Percentiles rank a stretch among this genome's conserved stretches.
phyloP scores from a whole-genome alignment of 208 protist genomes.

The Acanthamoeba pearcei region DNA sequence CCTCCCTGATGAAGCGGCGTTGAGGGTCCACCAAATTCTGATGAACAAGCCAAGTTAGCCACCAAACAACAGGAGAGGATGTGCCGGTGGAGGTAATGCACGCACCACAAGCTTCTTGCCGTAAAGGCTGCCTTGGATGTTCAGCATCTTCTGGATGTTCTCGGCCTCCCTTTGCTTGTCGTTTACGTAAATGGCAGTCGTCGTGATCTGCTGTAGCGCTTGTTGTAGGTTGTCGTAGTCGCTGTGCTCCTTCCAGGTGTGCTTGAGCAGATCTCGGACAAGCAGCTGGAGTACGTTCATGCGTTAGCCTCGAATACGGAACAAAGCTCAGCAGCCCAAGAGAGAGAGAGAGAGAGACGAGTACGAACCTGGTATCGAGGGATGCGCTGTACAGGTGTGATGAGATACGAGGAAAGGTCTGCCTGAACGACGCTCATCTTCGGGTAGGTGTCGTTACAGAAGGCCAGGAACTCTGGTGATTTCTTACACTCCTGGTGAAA shows the following conservation, averaged over 20 bases:
- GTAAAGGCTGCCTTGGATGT: slow-evolving; percentile 16
- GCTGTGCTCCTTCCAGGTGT: slow-evolving; percentile 58
- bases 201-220: slow-evolving; percentile 39
- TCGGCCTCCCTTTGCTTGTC: slow-evolving; percentile 57
- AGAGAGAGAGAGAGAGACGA: not conserved
- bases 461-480: slow-evolving; percentile 3
- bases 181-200: slow-evolving; percentile 44
- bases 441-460: not conserved
- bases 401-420: slow-evolving; percentile 41
- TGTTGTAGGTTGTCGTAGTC: slow-evolving; percentile 38
- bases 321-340: not conserved
- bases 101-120: slow-evolving; percentile 55
- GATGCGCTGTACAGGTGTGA: slow-evolving; percentile 51
- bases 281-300: not conserved
- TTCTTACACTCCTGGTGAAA: slow-evolving; percentile 57
- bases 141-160: slow-evolving; percentile 67
- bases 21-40: slow-evolving; percentile 58
- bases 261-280: slow-evolving; percentile 24
- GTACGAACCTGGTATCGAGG: slow-evolving; percentile 33
- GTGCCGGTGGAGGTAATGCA: not conserved
- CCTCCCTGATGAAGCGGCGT: slow-evolving; percentile 41
- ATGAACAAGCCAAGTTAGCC: not conserved
- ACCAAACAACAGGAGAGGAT: not conserved
- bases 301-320: not conserved
- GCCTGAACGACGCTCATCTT: slow-evolving; percentile 38